Evolutionary conservation across 2,329 filamentous ascomycete genomes (phyloP), one percentile per base, ranked within the genome.

Genomic region (Rhinocladiella mackenziei): DNA sequence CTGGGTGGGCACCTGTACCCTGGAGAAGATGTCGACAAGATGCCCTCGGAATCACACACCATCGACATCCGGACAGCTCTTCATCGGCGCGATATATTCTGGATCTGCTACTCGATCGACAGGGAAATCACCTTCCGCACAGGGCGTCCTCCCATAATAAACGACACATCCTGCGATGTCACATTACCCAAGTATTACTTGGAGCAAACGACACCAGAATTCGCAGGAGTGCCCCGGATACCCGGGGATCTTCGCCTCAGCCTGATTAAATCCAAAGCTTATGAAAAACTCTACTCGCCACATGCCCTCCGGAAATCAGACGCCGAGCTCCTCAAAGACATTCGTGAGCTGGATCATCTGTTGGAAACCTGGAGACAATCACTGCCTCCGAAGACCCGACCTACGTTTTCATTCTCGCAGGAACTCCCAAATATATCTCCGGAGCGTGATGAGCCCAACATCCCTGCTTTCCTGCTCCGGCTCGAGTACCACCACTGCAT

Each of bases 401-500:
- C 76, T 0, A 67, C 64, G 0, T 58, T 80, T 6, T 71, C 72
- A 0, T 66, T 72, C 11, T 62, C 63, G 1, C 55, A 64, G 5
- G 57, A 63, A 3, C 44, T 58, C 9, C 25, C 20, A 15, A 14
- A 25, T 8, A n/a, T n/a, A n/a, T 6, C 55, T 39, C 56, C 56
- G 1, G 61, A 65, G n/a, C 58, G 25, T 13, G 11, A 15, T 11
- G 13, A 20, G 13, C 20, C 65, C 11, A 69, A 61, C 37, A 75
- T 77, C 66, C 65, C 71, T 4, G 61, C 65, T 2, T 68, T 76
- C 10, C 64, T 73, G 33, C 55, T 77, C 2, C 69, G 74, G 11
- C 58, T 80, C 3, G 74, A 78, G 37, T 80, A 80, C 39, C 71
- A 78, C 47, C 67, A 77, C 42, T 66, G 77, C 30, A 65, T 78